Base-by-base conservation (phyloP, 768 basidiomycete genomes). In the Tulasnella sp. region DNA sequence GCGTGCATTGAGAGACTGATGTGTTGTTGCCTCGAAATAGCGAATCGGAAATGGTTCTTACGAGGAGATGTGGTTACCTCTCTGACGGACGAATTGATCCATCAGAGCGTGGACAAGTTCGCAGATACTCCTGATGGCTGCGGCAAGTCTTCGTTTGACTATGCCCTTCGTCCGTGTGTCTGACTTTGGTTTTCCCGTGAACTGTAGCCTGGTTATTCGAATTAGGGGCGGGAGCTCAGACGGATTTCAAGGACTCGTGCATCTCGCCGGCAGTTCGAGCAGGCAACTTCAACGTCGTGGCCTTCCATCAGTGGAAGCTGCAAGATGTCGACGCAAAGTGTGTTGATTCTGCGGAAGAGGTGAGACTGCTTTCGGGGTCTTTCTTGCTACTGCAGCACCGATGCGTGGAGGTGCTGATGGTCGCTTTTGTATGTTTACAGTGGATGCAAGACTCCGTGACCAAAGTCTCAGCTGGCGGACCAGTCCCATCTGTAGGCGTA, bases 291-390 rank as follows among this genome's bases (percentile, higher is more conserved):
- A 95, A 92, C 2, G 89, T 97, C 74, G 92, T 93, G 2, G 94
- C 95, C 22, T 85, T 96, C 34, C 95, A 96, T 82, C 95, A 97
- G 81, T 97, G 95, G 95, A 91, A 93, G 78, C 91, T 95, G 84
- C 88, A 90, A 38, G 84, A 91, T 58, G 88, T 91, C 78, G 94
- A 97, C 80, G 88, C 90, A 64, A 85, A 89, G n/a, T 97, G 95
- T 78, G 86, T 94, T 67, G 86, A 86, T 72, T 91, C 93, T 54
- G 94, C 94, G 19, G 93, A 96, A 83, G 91, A 92, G 83, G 92
- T 91, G 75, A 79, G 86, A 79, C 8, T n/a, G 19, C 4, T n/a
- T n/a, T n/a, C n/a, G n/a, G n/a, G n/a, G n/a, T n/a, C n/a, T n/a
- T n/a, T n/a, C n/a, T n/a, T n/a, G n/a, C n/a, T n/a, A n/a, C n/a